Conservation (phyloP, 108 stramenopile species). For the Conticribra weissflogii region DNA sequence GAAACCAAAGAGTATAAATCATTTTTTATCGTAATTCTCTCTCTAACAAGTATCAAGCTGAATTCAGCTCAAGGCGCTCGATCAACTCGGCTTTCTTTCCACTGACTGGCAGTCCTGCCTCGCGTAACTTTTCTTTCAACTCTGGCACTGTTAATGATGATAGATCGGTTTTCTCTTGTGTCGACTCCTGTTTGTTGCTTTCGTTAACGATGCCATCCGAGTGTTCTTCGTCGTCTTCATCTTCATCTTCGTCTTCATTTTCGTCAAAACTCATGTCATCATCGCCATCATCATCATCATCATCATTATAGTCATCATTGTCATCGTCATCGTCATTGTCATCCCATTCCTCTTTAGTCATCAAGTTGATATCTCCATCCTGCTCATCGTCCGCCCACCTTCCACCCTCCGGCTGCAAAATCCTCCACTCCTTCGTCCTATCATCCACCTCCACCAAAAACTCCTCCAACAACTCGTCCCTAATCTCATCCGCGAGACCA, state of each 20-base stretch:
- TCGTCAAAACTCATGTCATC: slow-evolving; percentile 9
- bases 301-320: slow-evolving; percentile 11
- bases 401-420: slow-evolving; percentile 29
- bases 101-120: slow-evolving; percentile 59
- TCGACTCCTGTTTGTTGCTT: no score
- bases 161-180: no score
- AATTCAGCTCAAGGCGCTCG: slow-evolving; percentile 56
- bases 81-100: slow-evolving; percentile 73
- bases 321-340: slow-evolving; percentile 17
- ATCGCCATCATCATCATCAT: slow-evolving; percentile 2
- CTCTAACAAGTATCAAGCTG: no score
- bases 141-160: slow-evolving; percentile 55
- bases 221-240: slow-evolving; percentile 13
- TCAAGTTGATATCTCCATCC: slow-evolving; percentile 28
- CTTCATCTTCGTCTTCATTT: slow-evolving; percentile 8
- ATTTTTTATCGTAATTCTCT: no score
- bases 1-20: no score
- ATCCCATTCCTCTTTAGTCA: slow-evolving; percentile 40
- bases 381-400: slow-evolving; percentile 28
- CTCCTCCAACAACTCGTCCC: slow-evolving; percentile 45
- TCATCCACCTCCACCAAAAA: slow-evolving; percentile 62
- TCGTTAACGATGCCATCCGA: background rate
- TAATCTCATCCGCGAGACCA: slow-evolving; percentile 62
- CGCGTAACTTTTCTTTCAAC: slow-evolving; percentile 64
- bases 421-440: slow-evolving; percentile 53